Evolutionary conservation across 441 rosid genomes (phyloP).

Genomic region (Rhodomyrtus psidioides): DNA sequence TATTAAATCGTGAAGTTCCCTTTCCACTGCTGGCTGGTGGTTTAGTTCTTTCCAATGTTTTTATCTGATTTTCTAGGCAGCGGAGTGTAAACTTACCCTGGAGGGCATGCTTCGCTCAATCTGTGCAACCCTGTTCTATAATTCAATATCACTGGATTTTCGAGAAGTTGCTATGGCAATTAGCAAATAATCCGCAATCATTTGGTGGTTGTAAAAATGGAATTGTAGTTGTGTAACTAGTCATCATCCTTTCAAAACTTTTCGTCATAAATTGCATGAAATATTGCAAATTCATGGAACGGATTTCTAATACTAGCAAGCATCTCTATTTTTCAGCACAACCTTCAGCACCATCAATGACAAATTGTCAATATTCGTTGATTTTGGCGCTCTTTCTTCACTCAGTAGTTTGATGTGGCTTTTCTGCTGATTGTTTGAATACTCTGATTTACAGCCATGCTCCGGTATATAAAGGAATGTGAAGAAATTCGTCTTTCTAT

Average conservation of each 20-base stretch:
- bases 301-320: neutral
- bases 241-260: too few species aligned
- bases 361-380: neutral
- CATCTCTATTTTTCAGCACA: neutral
- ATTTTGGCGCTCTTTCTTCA: neutral
- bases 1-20: neutral
- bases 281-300: neutral
- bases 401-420: neutral
- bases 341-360: neutral
- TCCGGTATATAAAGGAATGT: constrained; percentile 57
- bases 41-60: neutral
- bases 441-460: constrained; percentile 40
- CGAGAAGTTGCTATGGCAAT: neutral
- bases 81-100: neutral
- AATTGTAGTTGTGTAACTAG: neutral
- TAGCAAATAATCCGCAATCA: neutral
- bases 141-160: neutral
- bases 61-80: neutral
- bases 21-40: neutral
- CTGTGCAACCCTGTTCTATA: neutral
- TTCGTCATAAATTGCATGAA: neutral
- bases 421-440: neutral
- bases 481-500: constrained; percentile 69
- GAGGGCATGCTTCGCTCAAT: neutral
- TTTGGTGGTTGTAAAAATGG: neutral